Conservation (phyloP, 1,284 basidiomycete genomes). For the Pseudozyma tsukubaensis region DNA sequence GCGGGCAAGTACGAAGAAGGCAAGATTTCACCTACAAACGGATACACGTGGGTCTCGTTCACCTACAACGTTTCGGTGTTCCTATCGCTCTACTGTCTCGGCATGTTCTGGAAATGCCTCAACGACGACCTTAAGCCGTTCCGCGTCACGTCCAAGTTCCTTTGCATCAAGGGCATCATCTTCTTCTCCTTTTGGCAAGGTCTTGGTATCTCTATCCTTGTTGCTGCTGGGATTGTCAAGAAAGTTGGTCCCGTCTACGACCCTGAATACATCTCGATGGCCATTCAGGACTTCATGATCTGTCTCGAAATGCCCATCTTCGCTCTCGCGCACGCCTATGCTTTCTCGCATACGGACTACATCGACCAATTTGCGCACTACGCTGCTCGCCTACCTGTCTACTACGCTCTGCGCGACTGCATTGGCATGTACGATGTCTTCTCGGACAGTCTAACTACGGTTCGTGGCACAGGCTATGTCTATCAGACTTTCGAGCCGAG, state of each 20-base stretch:
- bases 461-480: conserved; percentile 88
- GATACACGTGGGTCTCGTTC: conserved; percentile 77
- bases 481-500: conserved; percentile 96
- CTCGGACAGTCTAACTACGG: conserved; percentile 84
- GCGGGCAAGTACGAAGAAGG: conserved; percentile 91
- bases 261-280: conserved; percentile 72
- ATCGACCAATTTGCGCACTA: conserved; percentile 54
- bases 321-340: conserved; percentile 89
- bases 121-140: conserved; percentile 62
- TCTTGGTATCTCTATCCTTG: conserved; percentile 85
- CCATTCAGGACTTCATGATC: conserved; percentile 72
- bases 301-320: conserved; percentile 99
- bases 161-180: conserved; percentile 92
- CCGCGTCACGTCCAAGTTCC: conserved; percentile 73
- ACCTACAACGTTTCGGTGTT: conserved; percentile 74
- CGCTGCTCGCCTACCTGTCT: conserved; percentile 60
- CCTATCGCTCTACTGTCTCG: conserved; percentile 70
- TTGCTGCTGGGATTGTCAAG: conserved; percentile 81
- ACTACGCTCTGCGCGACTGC: conserved; percentile 81
- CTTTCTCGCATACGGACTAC: conserved; percentile 73
- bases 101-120: conserved; percentile 66
- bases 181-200: conserved; percentile 98
- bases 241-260: conserved; percentile 81
- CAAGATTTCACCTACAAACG: conserved; percentile 81
- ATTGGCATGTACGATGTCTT: conserved; percentile 83